These are phyloP conservation scores for Beauveria sp. DNA, from an alignment of 2,329 filamentous ascomycete species.

Conservation along the genomic window DNA sequence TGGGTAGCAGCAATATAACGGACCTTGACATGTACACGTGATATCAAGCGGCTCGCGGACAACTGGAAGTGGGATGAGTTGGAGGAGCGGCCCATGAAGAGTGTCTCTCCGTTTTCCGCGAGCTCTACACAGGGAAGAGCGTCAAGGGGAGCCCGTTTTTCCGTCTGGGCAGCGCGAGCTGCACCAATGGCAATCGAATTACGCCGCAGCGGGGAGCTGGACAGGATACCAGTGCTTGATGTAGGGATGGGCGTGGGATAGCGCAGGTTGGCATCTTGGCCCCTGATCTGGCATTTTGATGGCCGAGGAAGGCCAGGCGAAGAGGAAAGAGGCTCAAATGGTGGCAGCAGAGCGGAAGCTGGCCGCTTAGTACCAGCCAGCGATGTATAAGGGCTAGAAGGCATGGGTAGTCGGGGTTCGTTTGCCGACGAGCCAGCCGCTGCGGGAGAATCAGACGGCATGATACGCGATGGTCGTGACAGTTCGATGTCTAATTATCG, in stretches of 20 bases:
- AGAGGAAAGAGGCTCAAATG: constrained; percentile 74
- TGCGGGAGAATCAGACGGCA: constrained; percentile 8
- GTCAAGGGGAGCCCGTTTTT: constrained; percentile 75
- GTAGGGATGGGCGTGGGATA: constrained; percentile 94
- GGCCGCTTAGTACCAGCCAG: constrained; percentile 49
- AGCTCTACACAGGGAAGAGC: constrained; percentile 78
- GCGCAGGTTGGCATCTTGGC: constrained; percentile 45
- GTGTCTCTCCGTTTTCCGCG: constrained; percentile 68
- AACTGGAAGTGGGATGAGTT: constrained; percentile 94
- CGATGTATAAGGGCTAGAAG: constrained; percentile 12
- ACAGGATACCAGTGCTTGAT: constrained; percentile 85
- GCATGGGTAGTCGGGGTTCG: constrained; percentile 11
- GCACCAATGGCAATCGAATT: constrained; percentile 47
- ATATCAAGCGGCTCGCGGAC: constrained; percentile 85
- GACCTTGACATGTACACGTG: constrained; percentile 85
- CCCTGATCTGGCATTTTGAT: constrained; percentile 55
- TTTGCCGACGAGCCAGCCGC: not conserved
- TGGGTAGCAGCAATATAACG: constrained; percentile 66
- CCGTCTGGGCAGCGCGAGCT: constrained; percentile 29
- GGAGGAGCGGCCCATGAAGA: constrained; percentile 88
- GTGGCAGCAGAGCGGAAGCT: constrained; percentile 62
- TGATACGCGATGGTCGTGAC: not conserved
- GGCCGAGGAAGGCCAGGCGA: constrained; percentile 65
- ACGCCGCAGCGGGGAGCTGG: constrained; percentile 68
- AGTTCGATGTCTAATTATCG: not conserved